These are phyloP conservation scores for Mycena latifolia DNA, from an alignment of 768 basidiomycete species.

Conservation along the genomic window DNA sequence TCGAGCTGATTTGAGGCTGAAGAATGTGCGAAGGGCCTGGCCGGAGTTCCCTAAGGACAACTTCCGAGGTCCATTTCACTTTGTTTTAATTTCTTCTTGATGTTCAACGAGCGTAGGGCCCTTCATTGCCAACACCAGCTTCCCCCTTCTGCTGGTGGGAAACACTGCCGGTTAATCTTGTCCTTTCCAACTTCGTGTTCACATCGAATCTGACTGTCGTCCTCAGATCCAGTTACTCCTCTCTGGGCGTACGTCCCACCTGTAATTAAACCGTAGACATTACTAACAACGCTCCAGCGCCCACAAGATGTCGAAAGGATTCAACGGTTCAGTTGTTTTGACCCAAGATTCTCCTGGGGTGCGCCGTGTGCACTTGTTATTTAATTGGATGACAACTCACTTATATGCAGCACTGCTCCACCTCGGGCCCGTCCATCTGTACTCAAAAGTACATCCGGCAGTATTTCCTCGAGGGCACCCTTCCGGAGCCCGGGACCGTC, in stretches of 20 bases:
- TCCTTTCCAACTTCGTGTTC: slow-evolving; percentile 27
- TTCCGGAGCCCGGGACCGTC: slow-evolving; percentile 33
- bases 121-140: neutral
- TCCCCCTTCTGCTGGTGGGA: slow-evolving; percentile 17
- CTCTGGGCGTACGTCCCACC: slow-evolving; percentile 29
- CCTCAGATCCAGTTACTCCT: slow-evolving; percentile 37
- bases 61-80: slow-evolving; percentile 21
- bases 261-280: neutral
- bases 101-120: slow-evolving; percentile 57
- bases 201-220: too few species aligned
- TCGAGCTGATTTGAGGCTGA: neutral
- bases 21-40: slow-evolving; percentile 19
- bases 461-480: neutral
- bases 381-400: neutral
- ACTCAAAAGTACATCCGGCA: neutral
- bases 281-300: slow-evolving; percentile 27
- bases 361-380: neutral
- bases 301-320: slow-evolving; percentile 36
- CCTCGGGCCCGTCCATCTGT: slow-evolving; percentile 10
- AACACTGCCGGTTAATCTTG: slow-evolving; percentile 37
- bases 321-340: slow-evolving; percentile 32
- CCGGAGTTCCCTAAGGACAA: slow-evolving; percentile 31
- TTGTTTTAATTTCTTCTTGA: slow-evolving; percentile 43
- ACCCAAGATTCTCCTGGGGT: slow-evolving; percentile 16
- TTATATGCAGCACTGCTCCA: neutral